These are phyloP conservation scores for Colletotrichum falcatum DNA, from an alignment of 2,329 filamentous ascomycete species.

Conservation along the genomic window DNA sequence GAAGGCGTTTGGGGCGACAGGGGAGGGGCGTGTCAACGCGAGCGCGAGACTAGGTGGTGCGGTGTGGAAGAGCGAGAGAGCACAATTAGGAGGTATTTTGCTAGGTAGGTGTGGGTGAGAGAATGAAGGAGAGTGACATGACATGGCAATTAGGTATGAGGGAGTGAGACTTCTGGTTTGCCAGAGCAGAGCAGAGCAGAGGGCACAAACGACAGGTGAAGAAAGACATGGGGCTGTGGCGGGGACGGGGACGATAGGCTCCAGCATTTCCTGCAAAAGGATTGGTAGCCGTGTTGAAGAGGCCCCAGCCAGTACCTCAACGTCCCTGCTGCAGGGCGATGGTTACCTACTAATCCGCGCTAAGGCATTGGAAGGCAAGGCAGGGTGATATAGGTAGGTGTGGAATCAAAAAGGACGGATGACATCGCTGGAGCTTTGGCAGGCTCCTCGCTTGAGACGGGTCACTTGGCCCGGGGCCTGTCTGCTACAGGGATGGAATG, in stretches of 20 bases:
- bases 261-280: constrained; percentile 40
- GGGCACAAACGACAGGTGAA: constrained; percentile 27
- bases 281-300: constrained; percentile 33
- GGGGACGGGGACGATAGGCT: constrained; percentile 48
- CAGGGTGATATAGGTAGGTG: constrained; percentile 2
- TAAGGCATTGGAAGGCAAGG: constrained; percentile 11
- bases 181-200: too few relatives aligned
- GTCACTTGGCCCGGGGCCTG: constrained; percentile 18
- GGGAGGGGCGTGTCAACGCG: constrained; percentile 17
- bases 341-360: constrained; percentile 20
- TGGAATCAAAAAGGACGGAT: constrained; percentile 28
- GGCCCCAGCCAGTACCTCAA: constrained; percentile 35
- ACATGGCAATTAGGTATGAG: constrained; percentile 29
- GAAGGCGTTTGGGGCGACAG: background rate
- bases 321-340: constrained; percentile 38
- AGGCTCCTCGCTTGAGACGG: constrained; percentile 20
- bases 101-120: constrained; percentile 9
- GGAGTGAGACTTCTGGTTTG: too few relatives aligned
- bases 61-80: constrained; percentile 2
- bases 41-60: constrained; percentile 14
- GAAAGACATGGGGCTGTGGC: constrained; percentile 45
- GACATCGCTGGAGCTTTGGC: constrained; percentile 34
- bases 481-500: constrained; percentile 1
- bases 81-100: constrained; percentile 6
- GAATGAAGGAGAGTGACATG: background rate